phyloP scores from a whole-genome alignment of 2,329 filamentous ascomycete species.

The Ampelomyces quisqualis region DNA sequence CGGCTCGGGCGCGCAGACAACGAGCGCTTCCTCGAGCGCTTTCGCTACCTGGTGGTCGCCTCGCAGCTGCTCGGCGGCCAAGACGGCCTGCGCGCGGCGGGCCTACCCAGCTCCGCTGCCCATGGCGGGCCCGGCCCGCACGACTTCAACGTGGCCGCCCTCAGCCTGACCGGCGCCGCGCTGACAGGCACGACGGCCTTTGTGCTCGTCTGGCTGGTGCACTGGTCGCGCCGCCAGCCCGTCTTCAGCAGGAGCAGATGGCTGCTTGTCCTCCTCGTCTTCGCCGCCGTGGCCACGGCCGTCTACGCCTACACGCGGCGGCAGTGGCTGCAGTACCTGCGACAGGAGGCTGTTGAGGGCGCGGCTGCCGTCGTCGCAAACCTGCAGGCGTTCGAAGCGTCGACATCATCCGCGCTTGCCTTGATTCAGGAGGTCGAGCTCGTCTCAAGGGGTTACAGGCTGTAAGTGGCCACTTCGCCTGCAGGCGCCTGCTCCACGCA shows the following conservation, averaged over 20 bases:
- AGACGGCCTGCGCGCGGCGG: slow-evolving; percentile 41
- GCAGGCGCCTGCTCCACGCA: slow-evolving; percentile 8
- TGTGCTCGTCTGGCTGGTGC: slow-evolving; percentile 64
- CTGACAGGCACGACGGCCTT: slow-evolving; percentile 65
- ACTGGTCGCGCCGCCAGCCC: slow-evolving; percentile 64
- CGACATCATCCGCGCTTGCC: slow-evolving; percentile 71
- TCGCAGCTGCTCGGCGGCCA: slow-evolving; percentile 79
- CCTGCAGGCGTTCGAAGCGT: slow-evolving; percentile 79
- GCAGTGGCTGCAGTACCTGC: slow-evolving; percentile 78
- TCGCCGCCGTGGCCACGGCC: slow-evolving; percentile 56
- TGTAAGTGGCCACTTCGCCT: slow-evolving; percentile 56
- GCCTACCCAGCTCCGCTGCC: slow-evolving; percentile 30
- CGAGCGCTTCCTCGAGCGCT: slow-evolving; percentile 83
- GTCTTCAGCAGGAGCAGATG: slow-evolving; percentile 58
- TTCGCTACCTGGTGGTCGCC: slow-evolving; percentile 88
- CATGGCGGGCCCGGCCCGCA: slow-evolving; percentile 26
- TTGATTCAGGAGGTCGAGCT: slow-evolving; percentile 95
- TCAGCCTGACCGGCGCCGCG: slow-evolving; percentile 65
- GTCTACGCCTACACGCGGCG: slow-evolving; percentile 73
- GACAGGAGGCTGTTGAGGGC: slow-evolving; percentile 70
- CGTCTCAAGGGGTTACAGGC: slow-evolving; percentile 83
- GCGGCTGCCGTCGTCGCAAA: slow-evolving; percentile 68
- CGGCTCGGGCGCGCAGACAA: slow-evolving; percentile 76
- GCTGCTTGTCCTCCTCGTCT: slow-evolving; percentile 50
- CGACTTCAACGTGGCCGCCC: slow-evolving; percentile 47